A percentile compares a stretch with the other conserved stretches of the same genome.
Conservation (phyloP, 2,329 filamentous ascomycete genomes). For the Botrytis fragariae region DNA sequence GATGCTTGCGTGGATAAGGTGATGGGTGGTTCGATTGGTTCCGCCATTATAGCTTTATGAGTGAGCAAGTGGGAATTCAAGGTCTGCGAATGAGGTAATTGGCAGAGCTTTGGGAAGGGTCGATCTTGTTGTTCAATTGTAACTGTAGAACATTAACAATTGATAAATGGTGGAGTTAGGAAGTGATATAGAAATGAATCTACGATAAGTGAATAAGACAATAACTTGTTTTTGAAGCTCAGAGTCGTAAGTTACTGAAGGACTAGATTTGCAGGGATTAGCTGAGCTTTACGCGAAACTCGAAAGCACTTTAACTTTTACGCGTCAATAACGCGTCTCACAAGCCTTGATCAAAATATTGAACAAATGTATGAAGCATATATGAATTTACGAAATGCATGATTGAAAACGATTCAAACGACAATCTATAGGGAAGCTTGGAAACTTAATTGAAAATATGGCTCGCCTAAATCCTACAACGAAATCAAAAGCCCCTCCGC, state of each 20-base stretch:
- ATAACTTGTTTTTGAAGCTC: slow-evolving; percentile 3
- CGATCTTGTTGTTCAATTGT: not conserved
- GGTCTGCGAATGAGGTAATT: not conserved
- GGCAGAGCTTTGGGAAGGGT: not conserved
- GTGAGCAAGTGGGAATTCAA: not conserved
- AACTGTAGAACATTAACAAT: not conserved
- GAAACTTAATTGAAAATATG: slow-evolving; percentile 25
- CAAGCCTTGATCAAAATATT: slow-evolving; percentile 3
- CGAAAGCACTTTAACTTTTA: slow-evolving; percentile 20
- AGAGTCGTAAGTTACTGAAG: not conserved
- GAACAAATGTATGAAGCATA: not conserved
- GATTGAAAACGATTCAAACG: not conserved
- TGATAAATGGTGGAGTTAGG: not conserved
- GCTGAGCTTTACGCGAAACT: slow-evolving; percentile 12
- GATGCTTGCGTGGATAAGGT: slow-evolving; percentile 28
- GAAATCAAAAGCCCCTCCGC: slow-evolving; percentile 32
- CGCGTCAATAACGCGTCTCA: slow-evolving; percentile 26
- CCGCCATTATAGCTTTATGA: slow-evolving; percentile 29
- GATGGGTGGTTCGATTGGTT: slow-evolving; percentile 33
- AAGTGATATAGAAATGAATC: slow-evolving; percentile 5
- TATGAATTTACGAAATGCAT: slow-evolving; percentile 2
- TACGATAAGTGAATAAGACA: slow-evolving; percentile 20
- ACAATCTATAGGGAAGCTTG: not conserved
- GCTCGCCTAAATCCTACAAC: slow-evolving; percentile 30
- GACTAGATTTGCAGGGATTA: slow-evolving; percentile 10